Evolutionary conservation across 768 basidiomycete species (phyloP), one percentile per base, ranked within the genome.

Genomic region (Dioszegia crocea): DNA sequence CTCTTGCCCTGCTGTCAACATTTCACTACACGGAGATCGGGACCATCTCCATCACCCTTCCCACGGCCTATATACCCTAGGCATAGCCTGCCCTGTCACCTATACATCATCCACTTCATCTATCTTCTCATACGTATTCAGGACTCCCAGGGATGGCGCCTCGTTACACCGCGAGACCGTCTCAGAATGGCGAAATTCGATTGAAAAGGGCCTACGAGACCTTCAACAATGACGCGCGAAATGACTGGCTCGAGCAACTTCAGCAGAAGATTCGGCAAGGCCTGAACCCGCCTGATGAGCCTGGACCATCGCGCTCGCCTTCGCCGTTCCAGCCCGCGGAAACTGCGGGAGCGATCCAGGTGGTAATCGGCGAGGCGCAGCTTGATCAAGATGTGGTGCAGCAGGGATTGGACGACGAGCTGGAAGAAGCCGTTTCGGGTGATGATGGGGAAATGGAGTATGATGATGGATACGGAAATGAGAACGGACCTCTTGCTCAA

Each of bases 281-380:
- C n/a, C 39, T 64, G 36, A 57, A 68, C 41, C 67, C 65, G 17
- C 63, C 58, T 26, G 39, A 61, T 10, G 56, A 57, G 8, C 67
- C 70, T 2, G 66, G 62, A 27, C 67, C 70, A 31, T 68, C 67
- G 17, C 44, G 65, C 41, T 68, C 66, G 12, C 70, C 67, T 19
- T 68, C 64, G 10, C 66, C 67, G 2, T 24, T 56, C 47, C 39
- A 43, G 39, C 3, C 23, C 30, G 3, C 31, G 17, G 40, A 57
- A 3, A 61, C 45, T 9, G 56, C 44, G 24, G 38, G 3, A 4
- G 46, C 19, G 16, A 33, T 23, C 21, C 24, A 33, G 47, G 5
- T 19, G 16, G 49, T n/a, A 17, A 29, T 36, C 11, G 8, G 6
- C 33, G 33, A 33, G 14, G 33, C 33, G 33, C 33, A 33, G 33